phyloP scores from a whole-genome alignment of 306 rosid genomes.

The Hylodesmum podocarpum region DNA sequence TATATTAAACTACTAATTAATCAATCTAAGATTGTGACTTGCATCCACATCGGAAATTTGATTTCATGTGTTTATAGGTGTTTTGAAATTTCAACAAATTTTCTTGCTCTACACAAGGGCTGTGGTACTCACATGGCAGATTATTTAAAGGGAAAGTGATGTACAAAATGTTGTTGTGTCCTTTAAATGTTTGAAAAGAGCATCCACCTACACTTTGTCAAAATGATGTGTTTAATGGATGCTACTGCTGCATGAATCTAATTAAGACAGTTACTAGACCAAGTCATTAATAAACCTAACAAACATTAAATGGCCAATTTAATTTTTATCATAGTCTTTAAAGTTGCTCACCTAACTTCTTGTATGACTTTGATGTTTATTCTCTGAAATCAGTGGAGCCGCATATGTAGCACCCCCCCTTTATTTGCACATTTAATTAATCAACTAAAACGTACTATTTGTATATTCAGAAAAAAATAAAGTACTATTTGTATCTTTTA shows the following conservation, averaged over 20 bases:
- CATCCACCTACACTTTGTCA: slow-evolving; percentile 73
- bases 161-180: slow-evolving; percentile 47
- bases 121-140: slow-evolving; percentile 39
- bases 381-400: slow-evolving; percentile 40
- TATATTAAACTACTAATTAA: too few species aligned
- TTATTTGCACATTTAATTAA: slow-evolving; percentile 39
- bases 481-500: slow-evolving; percentile 6
- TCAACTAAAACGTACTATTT: slow-evolving; percentile 30
- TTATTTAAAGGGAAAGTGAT: slow-evolving; percentile 36
- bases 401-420: slow-evolving; percentile 33
- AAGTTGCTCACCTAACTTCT: slow-evolving; percentile 69
- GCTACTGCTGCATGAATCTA: slow-evolving; percentile 62
- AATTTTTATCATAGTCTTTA: slow-evolving; percentile 55
- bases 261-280: slow-evolving; percentile 73
- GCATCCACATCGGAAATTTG: slow-evolving; percentile 8
- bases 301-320: slow-evolving; percentile 62
- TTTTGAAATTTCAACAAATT: not conserved
- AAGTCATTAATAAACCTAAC: slow-evolving; percentile 82
- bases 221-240: slow-evolving; percentile 54
- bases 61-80: slow-evolving; percentile 20
- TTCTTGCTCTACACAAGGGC: slow-evolving; percentile 15
- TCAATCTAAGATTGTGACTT: slow-evolving; percentile 34
- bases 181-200: slow-evolving; percentile 79
- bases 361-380: slow-evolving; percentile 51
- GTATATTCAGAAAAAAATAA: too few species aligned